These are phyloP conservation scores for Metarhizium robertsii DNA, from an alignment of 2,329 filamentous ascomycete genomes.

Conservation along the genomic window DNA sequence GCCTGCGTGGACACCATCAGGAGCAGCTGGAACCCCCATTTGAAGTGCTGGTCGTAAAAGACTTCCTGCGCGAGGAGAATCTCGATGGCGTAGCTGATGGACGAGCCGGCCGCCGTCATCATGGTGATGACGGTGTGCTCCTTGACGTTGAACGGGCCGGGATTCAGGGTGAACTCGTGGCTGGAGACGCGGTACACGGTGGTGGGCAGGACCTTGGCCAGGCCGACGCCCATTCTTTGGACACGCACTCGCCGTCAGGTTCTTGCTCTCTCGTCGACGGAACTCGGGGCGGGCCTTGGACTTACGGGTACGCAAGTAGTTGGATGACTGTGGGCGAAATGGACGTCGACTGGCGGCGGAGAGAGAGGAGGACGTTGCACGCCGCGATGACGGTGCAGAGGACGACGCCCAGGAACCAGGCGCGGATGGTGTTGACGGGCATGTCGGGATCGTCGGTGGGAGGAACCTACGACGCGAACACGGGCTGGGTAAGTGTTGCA, in stretches of 20 bases:
- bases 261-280: too few species aligned
- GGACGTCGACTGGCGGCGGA: conserved; percentile 38
- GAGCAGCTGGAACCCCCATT: conserved; percentile 46
- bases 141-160: conserved; percentile 35
- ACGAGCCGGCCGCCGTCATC: conserved; percentile 28
- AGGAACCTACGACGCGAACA: conserved; percentile 8
- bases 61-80: conserved; percentile 30
- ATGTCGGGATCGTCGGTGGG: conserved; percentile 39
- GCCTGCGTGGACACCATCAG: conserved; percentile 45
- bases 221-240: conserved; percentile 16
- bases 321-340: conserved; percentile 48
- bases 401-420: conserved; percentile 47
- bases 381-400: conserved; percentile 47
- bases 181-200: conserved; percentile 20
- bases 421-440: conserved; percentile 47
- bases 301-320: conserved; percentile 39
- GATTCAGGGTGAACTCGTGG: conserved; percentile 25
- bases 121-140: conserved; percentile 38
- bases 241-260: background rate
- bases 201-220: conserved; percentile 22
- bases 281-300: background rate
- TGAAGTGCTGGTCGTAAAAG: conserved; percentile 38
- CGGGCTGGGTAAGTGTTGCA: too few species aligned
- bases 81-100: conserved; percentile 27
- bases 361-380: conserved; percentile 42